These are phyloP conservation scores for Colletotrichum viniferum DNA, from an alignment of 2,329 filamentous ascomycete genomes.

Conservation along the genomic window DNA sequence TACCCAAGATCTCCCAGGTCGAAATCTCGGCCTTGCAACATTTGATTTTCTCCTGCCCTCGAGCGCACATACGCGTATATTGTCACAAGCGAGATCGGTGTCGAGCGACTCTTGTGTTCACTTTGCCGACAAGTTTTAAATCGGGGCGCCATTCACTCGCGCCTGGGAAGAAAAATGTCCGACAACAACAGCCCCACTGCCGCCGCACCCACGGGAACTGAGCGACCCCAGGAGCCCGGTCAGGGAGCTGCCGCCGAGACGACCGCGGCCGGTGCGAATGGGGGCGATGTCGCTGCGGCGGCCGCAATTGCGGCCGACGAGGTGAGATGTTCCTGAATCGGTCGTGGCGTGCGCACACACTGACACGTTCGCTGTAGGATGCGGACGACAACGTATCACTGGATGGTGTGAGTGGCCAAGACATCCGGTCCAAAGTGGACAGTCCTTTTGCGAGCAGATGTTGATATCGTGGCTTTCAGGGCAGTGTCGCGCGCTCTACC, in stretches of 20 bases:
- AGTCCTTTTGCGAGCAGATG: background rate
- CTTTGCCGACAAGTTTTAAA: background rate
- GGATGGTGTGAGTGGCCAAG: background rate
- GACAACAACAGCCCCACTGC: background rate
- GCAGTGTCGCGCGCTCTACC: background rate
- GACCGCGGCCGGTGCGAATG: background rate
- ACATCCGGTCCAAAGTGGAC: background rate
- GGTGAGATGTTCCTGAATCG: background rate
- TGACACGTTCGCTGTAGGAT: background rate
- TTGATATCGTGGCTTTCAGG: background rate
- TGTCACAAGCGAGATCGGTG: background rate
- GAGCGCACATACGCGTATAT: background rate
- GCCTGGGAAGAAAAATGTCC: background rate
- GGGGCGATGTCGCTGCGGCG: background rate
- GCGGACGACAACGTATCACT: background rate
- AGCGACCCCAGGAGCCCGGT: background rate
- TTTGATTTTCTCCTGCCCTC: background rate
- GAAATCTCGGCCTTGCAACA: background rate
- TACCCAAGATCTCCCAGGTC: background rate
- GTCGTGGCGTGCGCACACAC: background rate
- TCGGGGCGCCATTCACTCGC: background rate
- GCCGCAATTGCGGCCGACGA: background rate
- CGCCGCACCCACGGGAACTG: background rate
- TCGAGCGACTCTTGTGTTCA: background rate
- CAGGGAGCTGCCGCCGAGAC: background rate